Percentiles rank a stretch among this genome's conserved stretches.
These are phyloP conservation scores for Candida qinlingensis DNA, from an alignment of 805 yeast genomes.

Conservation along the genomic window DNA sequence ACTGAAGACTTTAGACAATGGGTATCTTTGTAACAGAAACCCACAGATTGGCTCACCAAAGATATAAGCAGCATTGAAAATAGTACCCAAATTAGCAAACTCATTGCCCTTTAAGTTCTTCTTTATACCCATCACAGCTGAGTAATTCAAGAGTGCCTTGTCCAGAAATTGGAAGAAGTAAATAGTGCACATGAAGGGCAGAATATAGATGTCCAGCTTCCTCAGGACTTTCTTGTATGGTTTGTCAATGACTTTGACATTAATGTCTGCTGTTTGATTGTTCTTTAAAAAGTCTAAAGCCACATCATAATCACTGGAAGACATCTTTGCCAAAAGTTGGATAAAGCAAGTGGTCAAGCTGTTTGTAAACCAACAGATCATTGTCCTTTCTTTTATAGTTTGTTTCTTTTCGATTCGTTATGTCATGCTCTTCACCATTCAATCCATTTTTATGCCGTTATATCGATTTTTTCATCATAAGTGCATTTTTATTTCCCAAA, in stretches of 20 bases:
- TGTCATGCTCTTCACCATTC: neutral
- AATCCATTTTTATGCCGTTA: neutral
- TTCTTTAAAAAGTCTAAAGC: constrained; percentile 7
- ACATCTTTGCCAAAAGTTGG: too few species aligned
- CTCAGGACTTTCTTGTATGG: constrained; percentile 6
- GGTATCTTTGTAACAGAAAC: constrained; percentile 41
- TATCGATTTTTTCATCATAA: neutral
- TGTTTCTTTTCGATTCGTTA: too few species aligned
- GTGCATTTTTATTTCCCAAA: neutral
- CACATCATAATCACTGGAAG: constrained; percentile 3
- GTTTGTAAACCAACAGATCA: too few species aligned
- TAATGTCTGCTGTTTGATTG: neutral
- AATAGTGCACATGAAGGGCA: constrained; percentile 37
- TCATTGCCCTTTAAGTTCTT: constrained; percentile 40
- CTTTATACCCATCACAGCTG: constrained; percentile 61
- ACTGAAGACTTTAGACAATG: constrained; percentile 46
- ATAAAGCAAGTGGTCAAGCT: too few species aligned
- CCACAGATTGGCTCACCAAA: constrained; percentile 45
- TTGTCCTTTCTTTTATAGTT: too few species aligned
- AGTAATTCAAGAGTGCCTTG: constrained; percentile 48
- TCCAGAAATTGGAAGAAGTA: constrained; percentile 54
- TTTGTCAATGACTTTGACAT: neutral
- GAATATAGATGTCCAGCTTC: constrained; percentile 14
- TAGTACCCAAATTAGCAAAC: constrained; percentile 46
- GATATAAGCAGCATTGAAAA: constrained; percentile 47